Percentiles rank a stretch among this genome's conserved stretches.
Evolutionary conservation across 345 rosid genomes (phyloP).

Genomic region (Lenwebbia sp.): DNA sequence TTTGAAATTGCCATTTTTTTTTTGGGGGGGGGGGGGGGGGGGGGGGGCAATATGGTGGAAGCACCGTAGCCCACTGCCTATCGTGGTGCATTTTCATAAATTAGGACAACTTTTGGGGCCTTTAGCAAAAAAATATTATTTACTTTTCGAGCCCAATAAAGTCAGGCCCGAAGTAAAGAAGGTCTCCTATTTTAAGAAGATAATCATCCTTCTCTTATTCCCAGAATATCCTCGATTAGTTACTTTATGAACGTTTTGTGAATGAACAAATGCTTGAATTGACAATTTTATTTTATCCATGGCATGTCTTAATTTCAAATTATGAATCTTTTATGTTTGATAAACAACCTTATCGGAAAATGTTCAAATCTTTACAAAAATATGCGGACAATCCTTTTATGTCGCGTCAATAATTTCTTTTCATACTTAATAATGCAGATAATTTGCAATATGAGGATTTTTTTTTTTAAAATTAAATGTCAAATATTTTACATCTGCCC

Average conservation of each 20-base stretch:
- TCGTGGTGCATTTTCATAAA: background rate
- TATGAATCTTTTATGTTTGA: background rate
- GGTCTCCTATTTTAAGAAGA: background rate
- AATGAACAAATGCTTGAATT: background rate
- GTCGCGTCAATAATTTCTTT: background rate
- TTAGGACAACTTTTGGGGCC: background rate
- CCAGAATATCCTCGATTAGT: background rate
- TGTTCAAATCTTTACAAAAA: background rate
- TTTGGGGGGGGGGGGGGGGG: too few species aligned
- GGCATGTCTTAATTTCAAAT: background rate
- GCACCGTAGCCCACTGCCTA: background rate
- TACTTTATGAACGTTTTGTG: background rate
- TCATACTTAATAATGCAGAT: background rate
- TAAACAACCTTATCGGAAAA: background rate
- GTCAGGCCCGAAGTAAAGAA: background rate
- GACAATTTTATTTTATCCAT: background rate
- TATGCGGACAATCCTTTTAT: background rate
- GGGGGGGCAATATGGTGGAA: background rate
- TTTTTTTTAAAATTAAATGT: background rate
- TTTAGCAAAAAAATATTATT: background rate
- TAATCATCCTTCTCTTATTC: background rate
- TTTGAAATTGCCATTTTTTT: background rate
- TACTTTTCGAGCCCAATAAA: background rate
- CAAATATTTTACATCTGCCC: background rate
- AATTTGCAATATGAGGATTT: background rate